Evolutionary conservation across 352 stramenopile genomes (phyloP), one percentile per base, ranked within the genome.

Genomic region (Sclerospora graminicola): DNA sequence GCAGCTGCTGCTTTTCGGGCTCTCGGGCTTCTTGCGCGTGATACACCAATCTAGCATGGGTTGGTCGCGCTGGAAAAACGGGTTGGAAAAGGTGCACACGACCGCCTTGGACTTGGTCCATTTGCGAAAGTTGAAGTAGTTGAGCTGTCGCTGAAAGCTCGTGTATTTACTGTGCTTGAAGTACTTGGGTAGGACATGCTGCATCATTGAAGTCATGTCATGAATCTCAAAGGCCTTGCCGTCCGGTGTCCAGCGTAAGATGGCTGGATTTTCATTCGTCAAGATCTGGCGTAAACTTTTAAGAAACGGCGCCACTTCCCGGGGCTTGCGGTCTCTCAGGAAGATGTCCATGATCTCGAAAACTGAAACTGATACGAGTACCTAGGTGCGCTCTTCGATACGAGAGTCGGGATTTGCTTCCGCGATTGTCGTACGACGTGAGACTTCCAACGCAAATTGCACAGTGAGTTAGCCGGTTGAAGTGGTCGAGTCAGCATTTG

Each of bases 121-220:
- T 41, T 73, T 92, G 54, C 65, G 74, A 41, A 73, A 84, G 63
- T 56, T 81, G 48, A 66, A 94, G 33, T 90, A 74, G 56, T 90
- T 89, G 38, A 96, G 69, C 59, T 94, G 84, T 8, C 86, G 66
- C 60, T 91, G 79, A 53, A 96, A 96, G 47, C 65, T 85, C 41
- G 76, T 78, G 54, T 89, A 84, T 49, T 89, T 91, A 48, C 64
- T 72, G 55, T 93, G 82, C 44, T 81, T 83, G 50, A 94, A 93
- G 51, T 92, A 92, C 30, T 75, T 75, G 5, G 85, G 83, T 34
- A 94, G 60, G 35, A 94, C 63, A 11, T 65, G 28, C 18, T 64
- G 21, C 55, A 72, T 74, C 57, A 94, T 79, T 16, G 39, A 48
- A 19, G 67, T 67, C 51, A 83, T 73, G 54, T 92, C 66, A 46